Evolutionary conservation across 2,329 filamentous ascomycete species (phyloP).

Genomic region (Curvularia verruculosa): DNA sequence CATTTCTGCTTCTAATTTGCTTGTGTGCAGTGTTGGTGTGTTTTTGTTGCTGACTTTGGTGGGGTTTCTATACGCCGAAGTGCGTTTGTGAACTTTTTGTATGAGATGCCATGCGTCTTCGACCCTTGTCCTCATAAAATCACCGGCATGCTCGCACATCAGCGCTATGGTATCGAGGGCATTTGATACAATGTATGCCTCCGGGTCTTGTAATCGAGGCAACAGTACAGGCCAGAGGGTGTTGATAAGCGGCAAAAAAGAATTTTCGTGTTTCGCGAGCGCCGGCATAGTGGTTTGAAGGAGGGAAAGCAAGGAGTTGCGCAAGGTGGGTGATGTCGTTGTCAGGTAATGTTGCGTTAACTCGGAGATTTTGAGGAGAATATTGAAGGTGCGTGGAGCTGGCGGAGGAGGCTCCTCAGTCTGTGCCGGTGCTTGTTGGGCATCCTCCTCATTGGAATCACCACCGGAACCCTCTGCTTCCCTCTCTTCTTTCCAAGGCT

Average conservation of each 20-base stretch:
- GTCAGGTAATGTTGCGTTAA: constrained; percentile 91
- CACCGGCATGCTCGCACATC: constrained; percentile 74
- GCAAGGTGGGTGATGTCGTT: constrained; percentile 78
- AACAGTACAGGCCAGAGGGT: constrained; percentile 86
- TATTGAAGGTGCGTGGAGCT: constrained; percentile 75
- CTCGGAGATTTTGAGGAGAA: constrained; percentile 79
- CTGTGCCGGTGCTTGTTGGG: constrained; percentile 28
- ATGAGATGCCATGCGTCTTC: constrained; percentile 72
- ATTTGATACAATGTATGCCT: constrained; percentile 71
- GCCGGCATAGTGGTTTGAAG: constrained; percentile 74
- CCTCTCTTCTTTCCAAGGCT: constrained; percentile 45
- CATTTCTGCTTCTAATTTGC: constrained; percentile 12
- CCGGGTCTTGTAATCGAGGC: constrained; percentile 68
- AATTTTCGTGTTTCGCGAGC: constrained; percentile 76
- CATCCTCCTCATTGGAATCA: constrained; percentile 41
- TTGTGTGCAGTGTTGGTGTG: constrained; percentile 5
- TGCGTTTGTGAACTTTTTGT: constrained; percentile 39
- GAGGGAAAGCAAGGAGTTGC: constrained; percentile 78
- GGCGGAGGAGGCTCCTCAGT: constrained; percentile 63
- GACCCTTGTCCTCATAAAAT: constrained; percentile 80
- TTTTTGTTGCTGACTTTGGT: constrained; percentile 1
- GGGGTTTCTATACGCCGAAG: constrained; percentile 16
- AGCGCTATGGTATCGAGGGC: constrained; percentile 71
- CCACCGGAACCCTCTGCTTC: constrained; percentile 40
- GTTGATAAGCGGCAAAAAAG: constrained; percentile 87